These are phyloP conservation scores for Filobasidium floriforme DNA, from an alignment of 768 basidiomycete species.

Conservation along the genomic window DNA sequence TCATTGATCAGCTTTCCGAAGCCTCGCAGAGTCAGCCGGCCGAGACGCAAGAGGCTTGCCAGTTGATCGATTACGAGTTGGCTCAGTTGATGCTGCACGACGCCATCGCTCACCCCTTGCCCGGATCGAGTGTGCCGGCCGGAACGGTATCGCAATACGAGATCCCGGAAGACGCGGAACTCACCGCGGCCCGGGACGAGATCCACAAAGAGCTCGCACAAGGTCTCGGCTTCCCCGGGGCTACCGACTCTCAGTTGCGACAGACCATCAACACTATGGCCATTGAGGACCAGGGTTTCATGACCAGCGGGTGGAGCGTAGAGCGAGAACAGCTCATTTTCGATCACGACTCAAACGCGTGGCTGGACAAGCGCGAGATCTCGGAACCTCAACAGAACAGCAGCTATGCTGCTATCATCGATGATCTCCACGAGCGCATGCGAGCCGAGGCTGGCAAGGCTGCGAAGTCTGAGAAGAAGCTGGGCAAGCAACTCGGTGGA, in stretches of 20 bases:
- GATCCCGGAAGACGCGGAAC: constrained; percentile 55
- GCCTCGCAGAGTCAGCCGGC: constrained; percentile 20
- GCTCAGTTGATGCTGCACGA: constrained; percentile 76
- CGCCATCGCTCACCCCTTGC: constrained; percentile 73
- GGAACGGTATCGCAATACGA: constrained; percentile 59
- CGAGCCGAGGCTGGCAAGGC: constrained; percentile 71
- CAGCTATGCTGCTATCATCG: constrained; percentile 55
- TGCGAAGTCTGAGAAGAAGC: constrained; percentile 81
- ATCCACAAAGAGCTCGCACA: constrained; percentile 75
- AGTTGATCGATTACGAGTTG: constrained; percentile 68
- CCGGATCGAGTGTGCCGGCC: constrained; percentile 74
- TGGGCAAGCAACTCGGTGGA: constrained; percentile 78
- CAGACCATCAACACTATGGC: constrained; percentile 63
- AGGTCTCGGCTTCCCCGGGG: constrained; percentile 75
- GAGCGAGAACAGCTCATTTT: constrained; percentile 59
- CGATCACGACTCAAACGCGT: constrained; percentile 54
- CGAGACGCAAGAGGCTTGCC: constrained; percentile 52
- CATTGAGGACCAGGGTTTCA: constrained; percentile 53
- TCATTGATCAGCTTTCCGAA: constrained; percentile 56
- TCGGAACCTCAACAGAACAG: constrained; percentile 55
- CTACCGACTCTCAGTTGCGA: constrained; percentile 67
- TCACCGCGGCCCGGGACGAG: constrained; percentile 60
- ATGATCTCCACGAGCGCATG: constrained; percentile 63
- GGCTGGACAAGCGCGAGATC: constrained; percentile 63
- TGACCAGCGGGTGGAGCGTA: constrained; percentile 62